Percentiles rank a stretch among this genome's conserved stretches.
These are phyloP conservation scores for Euphorbia peplus DNA, from an alignment of 345 rosid genomes.

Conservation along the genomic window DNA sequence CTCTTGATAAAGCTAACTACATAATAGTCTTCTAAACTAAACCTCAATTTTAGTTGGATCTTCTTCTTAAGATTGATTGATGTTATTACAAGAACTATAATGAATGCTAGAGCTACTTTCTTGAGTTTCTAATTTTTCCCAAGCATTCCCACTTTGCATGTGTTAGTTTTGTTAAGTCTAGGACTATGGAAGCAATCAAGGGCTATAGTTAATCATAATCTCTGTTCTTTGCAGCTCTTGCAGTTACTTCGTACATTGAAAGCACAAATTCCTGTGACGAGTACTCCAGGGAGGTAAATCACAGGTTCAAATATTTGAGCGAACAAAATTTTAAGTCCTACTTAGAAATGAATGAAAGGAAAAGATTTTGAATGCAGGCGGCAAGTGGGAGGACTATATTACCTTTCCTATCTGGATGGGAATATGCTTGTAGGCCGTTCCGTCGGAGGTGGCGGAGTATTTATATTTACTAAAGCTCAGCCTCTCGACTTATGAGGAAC, in stretches of 20 bases:
- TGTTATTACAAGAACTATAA: too few relatives aligned
- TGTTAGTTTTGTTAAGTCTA: not conserved
- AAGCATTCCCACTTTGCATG: not conserved
- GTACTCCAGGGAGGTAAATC: constrained; percentile 57
- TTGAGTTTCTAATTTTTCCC: not conserved
- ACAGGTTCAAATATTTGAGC: not conserved
- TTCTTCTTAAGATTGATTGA: not conserved
- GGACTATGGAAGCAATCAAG: not conserved
- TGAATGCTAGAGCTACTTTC: too few relatives aligned
- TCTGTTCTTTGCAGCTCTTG: constrained; percentile 51
- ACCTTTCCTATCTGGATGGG: constrained; percentile 72
- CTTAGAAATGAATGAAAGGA: constrained; percentile 12
- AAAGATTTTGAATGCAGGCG: constrained; percentile 37
- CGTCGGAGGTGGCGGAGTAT: constrained; percentile 93
- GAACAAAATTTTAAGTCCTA: not conserved
- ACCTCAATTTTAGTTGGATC: not conserved
- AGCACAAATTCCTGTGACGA: constrained; percentile 67
- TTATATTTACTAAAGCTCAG: constrained; percentile 78
- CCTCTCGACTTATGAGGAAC: constrained; percentile 51
- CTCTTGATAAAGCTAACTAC: not conserved
- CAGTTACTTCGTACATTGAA: constrained; percentile 73
- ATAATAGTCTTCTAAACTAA: constrained; percentile 8
- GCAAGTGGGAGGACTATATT: constrained; percentile 80
- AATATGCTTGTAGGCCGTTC: constrained; percentile 87
- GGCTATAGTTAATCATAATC: not conserved